Evolutionary conservation across 805 yeast genomes (phyloP).

Genomic region (Saccharomycopsis amapae): DNA sequence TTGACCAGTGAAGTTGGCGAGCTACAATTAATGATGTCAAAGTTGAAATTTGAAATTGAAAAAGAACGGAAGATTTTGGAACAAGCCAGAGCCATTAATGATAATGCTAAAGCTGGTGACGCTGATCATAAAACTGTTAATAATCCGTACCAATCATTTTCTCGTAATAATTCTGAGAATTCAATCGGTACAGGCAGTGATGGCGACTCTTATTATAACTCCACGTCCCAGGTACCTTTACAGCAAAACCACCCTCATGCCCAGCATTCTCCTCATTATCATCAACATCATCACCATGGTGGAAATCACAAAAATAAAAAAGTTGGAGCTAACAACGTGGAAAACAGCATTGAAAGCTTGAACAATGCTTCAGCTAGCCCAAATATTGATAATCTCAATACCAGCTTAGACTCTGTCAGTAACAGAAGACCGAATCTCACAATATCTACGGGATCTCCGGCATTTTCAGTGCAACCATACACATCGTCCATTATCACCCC

Average conservation of each 20-base stretch:
- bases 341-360: no score
- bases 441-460: background rate
- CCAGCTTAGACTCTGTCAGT: no score
- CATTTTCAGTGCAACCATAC: slow-evolving; percentile 18
- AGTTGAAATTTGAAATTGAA: slow-evolving; percentile 17
- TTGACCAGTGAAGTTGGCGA: slow-evolving; percentile 40
- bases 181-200: no score
- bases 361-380: background rate
- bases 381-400: no score
- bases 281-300: no score
- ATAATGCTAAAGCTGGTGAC: background rate
- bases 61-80: slow-evolving; percentile 13
- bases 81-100: background rate
- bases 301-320: no score
- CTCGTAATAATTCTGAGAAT: slow-evolving; percentile 8
- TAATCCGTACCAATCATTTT: background rate
- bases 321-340: no score
- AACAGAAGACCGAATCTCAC: no score
- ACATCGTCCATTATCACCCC: slow-evolving; percentile 14
- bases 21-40: slow-evolving; percentile 23
- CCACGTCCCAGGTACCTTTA: no score
- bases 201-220: no score
- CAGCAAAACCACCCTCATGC: no score
- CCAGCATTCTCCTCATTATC: no score
- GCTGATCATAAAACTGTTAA: background rate